These are phyloP conservation scores for Lasiosphaeria hispida DNA, from an alignment of 495 filamentous ascomycete species.

Conservation along the genomic window DNA sequence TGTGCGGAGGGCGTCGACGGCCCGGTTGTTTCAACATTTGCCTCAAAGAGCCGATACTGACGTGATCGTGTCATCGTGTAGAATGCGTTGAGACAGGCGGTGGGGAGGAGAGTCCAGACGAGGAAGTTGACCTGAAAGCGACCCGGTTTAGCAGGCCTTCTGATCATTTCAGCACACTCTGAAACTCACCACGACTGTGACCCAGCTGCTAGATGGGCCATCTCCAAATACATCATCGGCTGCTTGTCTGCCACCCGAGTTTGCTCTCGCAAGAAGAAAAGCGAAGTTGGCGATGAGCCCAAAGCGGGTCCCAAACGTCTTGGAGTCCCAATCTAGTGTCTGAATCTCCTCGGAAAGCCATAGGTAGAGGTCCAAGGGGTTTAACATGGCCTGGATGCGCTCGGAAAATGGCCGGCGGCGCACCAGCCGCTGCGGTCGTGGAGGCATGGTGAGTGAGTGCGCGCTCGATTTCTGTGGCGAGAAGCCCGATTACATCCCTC, in stretches of 20 bases:
- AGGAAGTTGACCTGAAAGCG: constrained; percentile 59
- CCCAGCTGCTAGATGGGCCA: constrained; percentile 56
- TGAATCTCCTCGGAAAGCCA: constrained; percentile 90
- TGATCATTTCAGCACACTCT: not conserved
- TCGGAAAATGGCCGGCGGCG: constrained; percentile 72
- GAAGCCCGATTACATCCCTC: not conserved
- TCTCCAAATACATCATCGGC: constrained; percentile 86
- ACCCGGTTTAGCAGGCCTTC: not conserved
- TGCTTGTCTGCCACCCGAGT: constrained; percentile 50
- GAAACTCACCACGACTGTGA: constrained; percentile 75
- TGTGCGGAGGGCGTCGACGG: constrained; percentile 84
- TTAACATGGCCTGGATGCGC: constrained; percentile 73
- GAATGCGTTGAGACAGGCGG: constrained; percentile 69
- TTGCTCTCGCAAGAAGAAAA: constrained; percentile 81
- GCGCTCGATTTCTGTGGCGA: not conserved
- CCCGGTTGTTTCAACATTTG: constrained; percentile 61
- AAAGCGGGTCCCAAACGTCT: constrained; percentile 68
- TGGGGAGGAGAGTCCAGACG: constrained; percentile 60
- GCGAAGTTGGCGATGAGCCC: constrained; percentile 72
- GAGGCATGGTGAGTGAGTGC: constrained; percentile 31
- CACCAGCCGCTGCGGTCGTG: constrained; percentile 58
- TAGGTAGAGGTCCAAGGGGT: constrained; percentile 83
- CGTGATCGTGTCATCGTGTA: constrained; percentile 82
- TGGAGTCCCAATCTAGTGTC: constrained; percentile 83
- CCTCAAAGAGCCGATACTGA: constrained; percentile 89